phyloP scores from a whole-genome alignment of 2,329 filamentous ascomycete species.

The Helicocarpus griseus region DNA sequence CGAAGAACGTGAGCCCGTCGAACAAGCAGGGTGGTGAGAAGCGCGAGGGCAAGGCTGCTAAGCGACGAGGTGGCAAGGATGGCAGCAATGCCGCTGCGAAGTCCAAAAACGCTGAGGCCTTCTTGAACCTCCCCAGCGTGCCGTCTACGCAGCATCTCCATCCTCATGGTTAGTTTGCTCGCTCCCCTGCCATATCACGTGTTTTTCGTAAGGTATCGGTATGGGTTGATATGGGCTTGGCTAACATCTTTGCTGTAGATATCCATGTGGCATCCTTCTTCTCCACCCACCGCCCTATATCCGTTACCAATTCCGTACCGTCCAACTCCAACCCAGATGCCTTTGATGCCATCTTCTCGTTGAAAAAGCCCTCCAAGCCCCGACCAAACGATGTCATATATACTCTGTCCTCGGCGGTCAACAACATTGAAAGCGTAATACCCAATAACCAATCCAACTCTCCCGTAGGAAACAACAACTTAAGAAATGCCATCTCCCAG shows the following conservation, averaged over 20 bases:
- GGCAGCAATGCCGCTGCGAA: slow-evolving; percentile 21
- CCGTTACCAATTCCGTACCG: slow-evolving; percentile 72
- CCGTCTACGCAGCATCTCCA: slow-evolving; percentile 41
- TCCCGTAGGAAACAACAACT: slow-evolving; percentile 24
- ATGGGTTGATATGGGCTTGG: background rate
- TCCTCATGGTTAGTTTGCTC: slow-evolving; percentile 33
- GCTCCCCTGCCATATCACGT: slow-evolving; percentile 5
- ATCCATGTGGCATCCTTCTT: slow-evolving; percentile 87
- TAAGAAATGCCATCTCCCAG: slow-evolving; percentile 21
- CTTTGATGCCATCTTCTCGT: slow-evolving; percentile 76
- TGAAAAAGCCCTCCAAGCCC: slow-evolving; percentile 39
- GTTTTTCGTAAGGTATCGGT: background rate
- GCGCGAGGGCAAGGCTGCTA: slow-evolving; percentile 23
- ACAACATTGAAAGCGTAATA: slow-evolving; percentile 33
- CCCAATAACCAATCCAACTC: slow-evolving; percentile 26
- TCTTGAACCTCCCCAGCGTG: slow-evolving; percentile 37
- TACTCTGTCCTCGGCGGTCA: slow-evolving; percentile 46
- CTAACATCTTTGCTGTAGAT: slow-evolving; percentile 43
- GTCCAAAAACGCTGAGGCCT: slow-evolving; percentile 28
- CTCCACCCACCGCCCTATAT: slow-evolving; percentile 89
- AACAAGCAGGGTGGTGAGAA: slow-evolving; percentile 23
- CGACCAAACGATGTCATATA: slow-evolving; percentile 52
- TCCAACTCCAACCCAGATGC: slow-evolving; percentile 59
- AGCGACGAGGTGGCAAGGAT: slow-evolving; percentile 27
- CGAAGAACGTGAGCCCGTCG: slow-evolving; percentile 29